Evolutionary conservation across 768 basidiomycete species (phyloP), one percentile per base, ranked within the genome.

Genomic region (Tricholoma sp.): DNA sequence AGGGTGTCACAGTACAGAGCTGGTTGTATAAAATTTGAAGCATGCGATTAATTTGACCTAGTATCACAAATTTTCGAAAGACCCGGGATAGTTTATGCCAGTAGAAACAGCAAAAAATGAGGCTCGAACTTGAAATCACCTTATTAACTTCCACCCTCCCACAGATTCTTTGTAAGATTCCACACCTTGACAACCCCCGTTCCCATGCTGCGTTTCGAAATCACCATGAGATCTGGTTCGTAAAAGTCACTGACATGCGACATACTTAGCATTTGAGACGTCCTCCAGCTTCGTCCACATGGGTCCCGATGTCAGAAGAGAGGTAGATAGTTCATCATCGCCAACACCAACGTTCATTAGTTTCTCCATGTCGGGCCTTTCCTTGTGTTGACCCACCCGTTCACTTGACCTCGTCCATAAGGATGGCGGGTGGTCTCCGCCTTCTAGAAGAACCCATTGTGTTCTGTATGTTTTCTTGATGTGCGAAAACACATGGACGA

Each of bases 401-500:
- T 49, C 37, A 29, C 50, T 46, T 56, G 56, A 27, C 35, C 49
- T 45, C 21, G 31, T 58, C 47, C 60, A 56, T 35, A 71, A 55
- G 14, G 61, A 54, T 35, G 85, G 86, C n/a, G 71, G 74, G 11
- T 66, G 61, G 18, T 68, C 65, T 14, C 83, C 84, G 21, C 87
- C 86, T 63, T 82, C 77, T 41, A 91, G 60, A 24, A 87, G 59
- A 34, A 88, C 82, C 87, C 88, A 89, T 61, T 86, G 83, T 16
- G 83, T 78, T 57, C 84, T 80, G 67, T 89, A 95, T 11, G 89
- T 94, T 75, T 94, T 93, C 64, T 77, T 84, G 66, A 95, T 90
- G 67, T 98, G 94, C 8, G 91, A 93, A 72, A 97, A 97, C 49
- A 92, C 74, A 65, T 96, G 94, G 3, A 85, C 57, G 35, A 95